phyloP scores from a whole-genome alignment of 352 stramenopile genomes.

The Globisporangium viniferum region DNA sequence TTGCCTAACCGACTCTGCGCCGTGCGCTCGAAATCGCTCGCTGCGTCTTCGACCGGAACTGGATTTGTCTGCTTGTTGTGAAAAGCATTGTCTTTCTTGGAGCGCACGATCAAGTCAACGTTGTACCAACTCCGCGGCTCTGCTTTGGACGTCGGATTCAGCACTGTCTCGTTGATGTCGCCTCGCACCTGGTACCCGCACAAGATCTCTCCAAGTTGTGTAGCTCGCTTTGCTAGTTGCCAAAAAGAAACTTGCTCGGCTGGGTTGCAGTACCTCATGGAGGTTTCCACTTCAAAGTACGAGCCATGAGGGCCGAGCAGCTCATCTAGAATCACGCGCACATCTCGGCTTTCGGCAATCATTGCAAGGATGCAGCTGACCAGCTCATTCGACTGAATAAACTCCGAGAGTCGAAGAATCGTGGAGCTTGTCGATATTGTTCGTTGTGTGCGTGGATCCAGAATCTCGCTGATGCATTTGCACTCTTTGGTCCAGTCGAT shows the following conservation, averaged over 20 bases:
- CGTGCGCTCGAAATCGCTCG: conserved; percentile 47
- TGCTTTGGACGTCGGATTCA: conserved; percentile 75
- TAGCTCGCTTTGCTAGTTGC: conserved; percentile 67
- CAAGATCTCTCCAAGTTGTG: conserved; percentile 58
- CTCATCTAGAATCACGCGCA: conserved; percentile 78
- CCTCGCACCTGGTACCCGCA: conserved; percentile 70
- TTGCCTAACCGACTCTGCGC: conserved; percentile 46
- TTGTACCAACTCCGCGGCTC: conserved; percentile 39
- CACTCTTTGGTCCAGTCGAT: conserved; percentile 31
- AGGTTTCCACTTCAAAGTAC: conserved; percentile 73
- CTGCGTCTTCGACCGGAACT: neutral
- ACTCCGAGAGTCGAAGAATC: conserved; percentile 77
- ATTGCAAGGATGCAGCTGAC: conserved; percentile 85
- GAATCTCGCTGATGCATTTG: conserved; percentile 83
- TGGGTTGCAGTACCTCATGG: conserved; percentile 50
- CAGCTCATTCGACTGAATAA: conserved; percentile 88
- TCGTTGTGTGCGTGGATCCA: conserved; percentile 83
- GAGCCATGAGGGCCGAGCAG: conserved; percentile 63
- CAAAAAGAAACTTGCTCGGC: conserved; percentile 69
- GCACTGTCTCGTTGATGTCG: conserved; percentile 43
- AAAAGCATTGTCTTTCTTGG: conserved; percentile 23
- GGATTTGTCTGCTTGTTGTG: conserved; percentile 17
- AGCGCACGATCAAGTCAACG: conserved; percentile 65
- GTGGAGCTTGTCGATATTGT: conserved; percentile 74
- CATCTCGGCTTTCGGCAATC: conserved; percentile 83